Conservation (phyloP, 495 filamentous ascomycete species). For the Penicillium dipodomyicola region DNA sequence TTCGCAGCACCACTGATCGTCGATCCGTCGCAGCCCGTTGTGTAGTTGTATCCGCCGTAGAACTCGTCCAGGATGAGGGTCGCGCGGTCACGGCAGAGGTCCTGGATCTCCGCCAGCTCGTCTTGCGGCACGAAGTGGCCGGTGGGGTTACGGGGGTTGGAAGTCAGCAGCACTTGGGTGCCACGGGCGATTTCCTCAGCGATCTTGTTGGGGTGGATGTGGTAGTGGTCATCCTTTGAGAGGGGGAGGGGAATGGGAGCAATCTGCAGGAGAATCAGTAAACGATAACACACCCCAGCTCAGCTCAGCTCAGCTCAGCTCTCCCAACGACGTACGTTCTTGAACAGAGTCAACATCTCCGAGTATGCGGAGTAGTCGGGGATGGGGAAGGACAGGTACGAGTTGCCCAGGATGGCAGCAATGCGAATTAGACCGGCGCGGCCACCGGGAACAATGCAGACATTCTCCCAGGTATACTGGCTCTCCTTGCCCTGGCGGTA, state of each 20-base stretch:
- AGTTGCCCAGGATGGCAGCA: conserved; percentile 88
- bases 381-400: conserved; percentile 87
- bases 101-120: conserved; percentile 81
- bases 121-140: conserved; percentile 78
- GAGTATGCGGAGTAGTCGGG: conserved; percentile 81
- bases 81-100: conserved; percentile 84
- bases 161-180: conserved; percentile 84
- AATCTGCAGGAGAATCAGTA: conserved; percentile 54
- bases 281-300: conserved; percentile 3
- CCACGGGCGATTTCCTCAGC: conserved; percentile 85
- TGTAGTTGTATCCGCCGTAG: conserved; percentile 95
- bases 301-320: neutral
- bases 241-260: conserved; percentile 86
- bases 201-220: conserved; percentile 90
- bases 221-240: conserved; percentile 77
- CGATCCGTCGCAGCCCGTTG: conserved; percentile 80
- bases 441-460: conserved; percentile 95
- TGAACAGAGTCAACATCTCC: conserved; percentile 92
- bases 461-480: conserved; percentile 97
- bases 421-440: conserved; percentile 90
- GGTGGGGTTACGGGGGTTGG: conserved; percentile 97
- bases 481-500: conserved; percentile 84
- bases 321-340: conserved; percentile 56
- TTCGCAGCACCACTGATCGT: conserved; percentile 87
- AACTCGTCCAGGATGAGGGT: conserved; percentile 96